phyloP scores from a whole-genome alignment of 83 land plant genomes.

The Larix sibirica region DNA sequence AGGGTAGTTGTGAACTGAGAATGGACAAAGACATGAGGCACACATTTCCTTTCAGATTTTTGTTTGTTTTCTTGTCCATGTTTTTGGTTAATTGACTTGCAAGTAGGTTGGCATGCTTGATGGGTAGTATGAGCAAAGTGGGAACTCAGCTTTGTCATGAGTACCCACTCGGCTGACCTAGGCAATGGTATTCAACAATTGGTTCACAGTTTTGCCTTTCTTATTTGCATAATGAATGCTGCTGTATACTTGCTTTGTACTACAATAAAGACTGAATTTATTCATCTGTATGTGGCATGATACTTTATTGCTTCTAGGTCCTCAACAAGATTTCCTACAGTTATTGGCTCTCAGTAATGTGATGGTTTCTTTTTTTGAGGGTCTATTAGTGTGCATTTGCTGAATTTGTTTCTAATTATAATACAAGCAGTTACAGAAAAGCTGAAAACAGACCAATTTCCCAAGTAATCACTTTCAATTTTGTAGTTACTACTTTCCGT shows the following conservation, averaged over 20 bases:
- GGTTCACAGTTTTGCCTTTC: slow-evolving; percentile 3
- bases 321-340: background rate
- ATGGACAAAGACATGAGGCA: slow-evolving; percentile 4
- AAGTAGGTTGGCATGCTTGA: background rate
- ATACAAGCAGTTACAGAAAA: background rate
- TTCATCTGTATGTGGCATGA: background rate
- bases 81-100: background rate
- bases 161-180: background rate
- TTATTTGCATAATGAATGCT: background rate
- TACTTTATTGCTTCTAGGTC: background rate
- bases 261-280: background rate
- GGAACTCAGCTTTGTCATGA: background rate
- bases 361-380: background rate
- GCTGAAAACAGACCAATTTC: background rate
- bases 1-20: background rate
- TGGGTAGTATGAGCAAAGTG: background rate
- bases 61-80: background rate
- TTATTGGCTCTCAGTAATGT: background rate
- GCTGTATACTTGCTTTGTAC: background rate
- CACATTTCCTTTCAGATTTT: background rate
- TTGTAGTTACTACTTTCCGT: background rate
- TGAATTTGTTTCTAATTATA: background rate
- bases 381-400: background rate
- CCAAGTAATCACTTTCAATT: background rate
- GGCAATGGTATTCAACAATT: slow-evolving; percentile 4